Evolutionary conservation across 2,329 filamentous ascomycete species (phyloP).

Genomic region (Drechslera avenae): DNA sequence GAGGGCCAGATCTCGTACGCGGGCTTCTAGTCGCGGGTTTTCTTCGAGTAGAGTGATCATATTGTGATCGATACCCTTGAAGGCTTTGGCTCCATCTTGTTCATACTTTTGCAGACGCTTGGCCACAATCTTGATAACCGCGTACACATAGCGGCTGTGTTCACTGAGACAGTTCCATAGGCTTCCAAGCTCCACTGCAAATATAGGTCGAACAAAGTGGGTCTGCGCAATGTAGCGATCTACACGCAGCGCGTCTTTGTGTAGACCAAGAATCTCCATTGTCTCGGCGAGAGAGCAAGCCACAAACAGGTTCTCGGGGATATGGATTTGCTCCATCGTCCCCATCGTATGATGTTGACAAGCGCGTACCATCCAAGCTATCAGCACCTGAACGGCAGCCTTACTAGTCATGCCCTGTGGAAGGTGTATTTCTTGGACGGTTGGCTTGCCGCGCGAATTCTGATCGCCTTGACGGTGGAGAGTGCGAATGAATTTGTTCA

Average conservation of each 20-base stretch:
- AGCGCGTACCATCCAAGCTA: conserved; percentile 34
- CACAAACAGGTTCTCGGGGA: conserved; percentile 25
- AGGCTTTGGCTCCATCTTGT: not conserved
- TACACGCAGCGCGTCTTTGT: conserved; percentile 25
- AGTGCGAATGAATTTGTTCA: conserved; percentile 23
- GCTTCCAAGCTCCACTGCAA: conserved; percentile 19
- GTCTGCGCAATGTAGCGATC: conserved; percentile 20
- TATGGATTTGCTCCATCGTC: conserved; percentile 18
- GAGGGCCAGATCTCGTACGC: conserved; percentile 11
- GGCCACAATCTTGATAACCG: conserved; percentile 20
- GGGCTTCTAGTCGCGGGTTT: conserved; percentile 10
- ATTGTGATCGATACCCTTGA: conserved; percentile 1
- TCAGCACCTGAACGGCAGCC: conserved; percentile 19
- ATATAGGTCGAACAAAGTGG: conserved; percentile 23
- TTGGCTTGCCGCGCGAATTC: conserved; percentile 7
- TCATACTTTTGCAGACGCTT: conserved; percentile 5
- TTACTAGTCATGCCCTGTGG: conserved; percentile 16
- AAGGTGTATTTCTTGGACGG: conserved; percentile 18
- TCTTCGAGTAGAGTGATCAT: conserved; percentile 12
- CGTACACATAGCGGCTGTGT: conserved; percentile 25
- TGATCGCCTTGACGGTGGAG: conserved; percentile 16
- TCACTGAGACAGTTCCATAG: conserved; percentile 30
- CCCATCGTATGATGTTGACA: conserved; percentile 17
- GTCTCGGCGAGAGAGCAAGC: conserved; percentile 30
- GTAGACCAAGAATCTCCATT: conserved; percentile 22